Conservation (phyloP, 208 protist species). For the Balamuthia mandrillaris region DNA sequence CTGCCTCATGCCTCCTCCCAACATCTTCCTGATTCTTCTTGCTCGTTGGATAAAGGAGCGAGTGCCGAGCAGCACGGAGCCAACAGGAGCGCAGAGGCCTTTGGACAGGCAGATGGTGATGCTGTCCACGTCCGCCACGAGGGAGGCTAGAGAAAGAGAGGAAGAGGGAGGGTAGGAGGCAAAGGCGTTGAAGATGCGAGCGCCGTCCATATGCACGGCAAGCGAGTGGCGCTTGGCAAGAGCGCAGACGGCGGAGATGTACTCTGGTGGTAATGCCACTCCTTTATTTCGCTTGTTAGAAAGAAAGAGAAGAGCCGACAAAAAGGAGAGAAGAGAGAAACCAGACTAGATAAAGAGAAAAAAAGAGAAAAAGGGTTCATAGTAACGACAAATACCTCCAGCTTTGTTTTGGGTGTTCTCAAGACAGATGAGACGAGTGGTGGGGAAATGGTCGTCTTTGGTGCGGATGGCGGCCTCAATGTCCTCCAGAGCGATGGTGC, state of each 20-base stretch:
- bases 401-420: conserved; percentile 54
- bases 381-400: not conserved
- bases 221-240: conserved; percentile 22
- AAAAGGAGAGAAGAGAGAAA: not conserved
- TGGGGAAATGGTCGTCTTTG: conserved; percentile 45
- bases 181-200: conserved; percentile 59
- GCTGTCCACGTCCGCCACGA: conserved; percentile 21
- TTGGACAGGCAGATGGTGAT: conserved; percentile 64
- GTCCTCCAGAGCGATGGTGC: conserved; percentile 33
- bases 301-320: no score
- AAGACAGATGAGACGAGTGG: conserved; percentile 41
- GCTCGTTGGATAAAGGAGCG: conserved; percentile 46
- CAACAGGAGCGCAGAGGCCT: conserved; percentile 61
- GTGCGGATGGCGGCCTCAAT: not conserved
- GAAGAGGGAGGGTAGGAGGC: not conserved
- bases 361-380: no score
- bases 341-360: not conserved
- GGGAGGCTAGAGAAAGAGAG: conserved; percentile 10
- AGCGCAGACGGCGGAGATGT: not conserved
- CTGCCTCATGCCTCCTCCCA: conserved; percentile 56
- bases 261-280: not conserved
- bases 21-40: conserved; percentile 49
- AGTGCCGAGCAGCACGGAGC: conserved; percentile 51
- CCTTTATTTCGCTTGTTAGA: not conserved
- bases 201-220: conserved; percentile 63